Evolutionary conservation across 306 rosid species (phyloP).

Genomic region (cucumber (Cucumis sativus)): DNA sequence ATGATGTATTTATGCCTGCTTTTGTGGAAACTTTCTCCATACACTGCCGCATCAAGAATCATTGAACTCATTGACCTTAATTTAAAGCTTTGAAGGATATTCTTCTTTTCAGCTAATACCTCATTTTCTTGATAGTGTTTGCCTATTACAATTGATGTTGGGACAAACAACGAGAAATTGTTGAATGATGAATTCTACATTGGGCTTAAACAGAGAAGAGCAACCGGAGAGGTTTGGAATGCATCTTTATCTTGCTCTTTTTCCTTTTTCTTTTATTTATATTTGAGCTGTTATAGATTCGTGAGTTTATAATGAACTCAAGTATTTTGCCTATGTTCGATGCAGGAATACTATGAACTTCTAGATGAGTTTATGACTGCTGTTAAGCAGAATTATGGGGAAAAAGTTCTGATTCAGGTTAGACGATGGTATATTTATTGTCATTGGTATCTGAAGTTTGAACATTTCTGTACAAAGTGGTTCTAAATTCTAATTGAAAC

Average conservation of each 20-base stretch:
- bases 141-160: constrained; percentile 90
- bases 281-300: background rate
- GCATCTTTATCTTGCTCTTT: constrained; percentile 2
- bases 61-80: background rate
- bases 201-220: constrained; percentile 84
- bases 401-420: constrained; percentile 85
- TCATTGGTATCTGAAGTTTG: background rate
- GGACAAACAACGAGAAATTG: constrained; percentile 85
- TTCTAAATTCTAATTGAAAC: constrained; percentile 17
- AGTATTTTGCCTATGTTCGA: constrained; percentile 8
- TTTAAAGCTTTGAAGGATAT: background rate
- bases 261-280: constrained; percentile 4
- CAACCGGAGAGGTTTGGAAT: constrained; percentile 74
- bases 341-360: constrained; percentile 79
- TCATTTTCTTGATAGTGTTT: constrained; percentile 53
- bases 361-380: constrained; percentile 87
- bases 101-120: background rate
- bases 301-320: background rate
- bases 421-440: constrained; percentile 8
- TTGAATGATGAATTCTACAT: constrained; percentile 84
- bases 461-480: constrained; percentile 14
- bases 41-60: background rate
- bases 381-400: constrained; percentile 95
- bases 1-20: background rate
- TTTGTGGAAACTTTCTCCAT: background rate